These are phyloP conservation scores for Tinospora cordifolia DNA, from an alignment of 164 flowering plant genomes.

Conservation along the genomic window DNA sequence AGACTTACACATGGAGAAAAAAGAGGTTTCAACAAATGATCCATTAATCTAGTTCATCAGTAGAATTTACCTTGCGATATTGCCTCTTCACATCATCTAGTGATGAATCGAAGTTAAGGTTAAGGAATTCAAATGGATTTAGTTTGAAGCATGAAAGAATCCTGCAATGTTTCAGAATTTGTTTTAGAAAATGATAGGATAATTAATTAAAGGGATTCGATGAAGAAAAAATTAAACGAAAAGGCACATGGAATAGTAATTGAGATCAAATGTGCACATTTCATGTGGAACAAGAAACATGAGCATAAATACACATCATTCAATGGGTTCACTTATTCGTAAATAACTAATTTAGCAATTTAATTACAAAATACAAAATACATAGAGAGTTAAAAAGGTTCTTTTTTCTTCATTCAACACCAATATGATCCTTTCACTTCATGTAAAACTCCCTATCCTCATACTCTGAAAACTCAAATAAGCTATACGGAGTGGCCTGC, in stretches of 20 bases:
- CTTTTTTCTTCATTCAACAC: no score
- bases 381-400: no score
- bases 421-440: no score
- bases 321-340: not conserved
- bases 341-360: not conserved
- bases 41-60: not conserved
- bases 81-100: conserved; percentile 79
- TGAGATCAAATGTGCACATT: not conserved
- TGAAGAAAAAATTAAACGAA: not conserved
- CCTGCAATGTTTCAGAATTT: conserved; percentile 32
- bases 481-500: no score
- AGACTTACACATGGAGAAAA: not conserved
- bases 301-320: not conserved
- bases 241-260: not conserved
- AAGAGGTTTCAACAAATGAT: not conserved
- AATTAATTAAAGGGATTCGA: not conserved
- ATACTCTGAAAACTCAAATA: no score
- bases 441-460: no score
- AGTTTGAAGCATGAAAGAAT: conserved; percentile 96
- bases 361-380: no score
- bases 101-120: conserved; percentile 65
- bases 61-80: conserved; percentile 71
- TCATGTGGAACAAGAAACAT: not conserved
- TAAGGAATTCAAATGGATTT: conserved; percentile 84
- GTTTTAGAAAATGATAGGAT: not conserved